phyloP scores from a whole-genome alignment of 2,329 filamentous ascomycete genomes.

The Hypoxylon sp. region DNA sequence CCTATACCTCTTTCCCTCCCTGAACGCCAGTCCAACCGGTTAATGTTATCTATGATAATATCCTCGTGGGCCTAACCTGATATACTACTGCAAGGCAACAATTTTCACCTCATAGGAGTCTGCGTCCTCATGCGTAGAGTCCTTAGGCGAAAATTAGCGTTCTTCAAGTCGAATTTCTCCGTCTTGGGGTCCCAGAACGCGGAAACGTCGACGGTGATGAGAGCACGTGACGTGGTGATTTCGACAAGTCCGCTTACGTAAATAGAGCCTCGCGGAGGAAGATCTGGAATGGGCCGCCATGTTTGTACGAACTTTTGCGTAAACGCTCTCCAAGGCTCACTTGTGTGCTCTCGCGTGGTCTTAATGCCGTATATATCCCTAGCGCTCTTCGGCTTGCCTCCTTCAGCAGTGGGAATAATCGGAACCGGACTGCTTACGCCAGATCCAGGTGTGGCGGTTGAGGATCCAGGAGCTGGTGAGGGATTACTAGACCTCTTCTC shows the following conservation, averaged over 20 bases:
- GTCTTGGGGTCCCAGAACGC: conserved; percentile 71
- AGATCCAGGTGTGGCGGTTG: conserved; percentile 36
- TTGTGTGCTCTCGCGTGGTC: conserved; percentile 48
- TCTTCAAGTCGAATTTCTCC: conserved; percentile 58
- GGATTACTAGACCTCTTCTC: conserved; percentile 44
- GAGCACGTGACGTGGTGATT: conserved; percentile 62
- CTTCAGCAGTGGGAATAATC: conserved; percentile 30
- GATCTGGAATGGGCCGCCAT: conserved; percentile 62
- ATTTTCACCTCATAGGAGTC: conserved; percentile 36
- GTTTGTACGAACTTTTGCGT: conserved; percentile 59
- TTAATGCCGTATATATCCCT: conserved; percentile 54
- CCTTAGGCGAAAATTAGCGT: conserved; percentile 29
- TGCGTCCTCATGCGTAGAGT: conserved; percentile 43
- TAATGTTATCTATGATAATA: conserved; percentile 10
- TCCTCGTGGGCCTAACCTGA: background rate
- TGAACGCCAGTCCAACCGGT: conserved; percentile 30
- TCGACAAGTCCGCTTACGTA: conserved; percentile 69
- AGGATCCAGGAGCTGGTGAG: conserved; percentile 39
- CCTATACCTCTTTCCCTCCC: conserved; percentile 13
- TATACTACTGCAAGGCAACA: background rate
- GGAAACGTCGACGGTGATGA: conserved; percentile 65
- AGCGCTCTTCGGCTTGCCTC: conserved; percentile 39
- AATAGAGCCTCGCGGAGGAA: conserved; percentile 67
- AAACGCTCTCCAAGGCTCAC: conserved; percentile 54
- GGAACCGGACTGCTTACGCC: conserved; percentile 36